These are phyloP conservation scores for Paxillus involutus DNA, from an alignment of 768 basidiomycete species.

Conservation along the genomic window DNA sequence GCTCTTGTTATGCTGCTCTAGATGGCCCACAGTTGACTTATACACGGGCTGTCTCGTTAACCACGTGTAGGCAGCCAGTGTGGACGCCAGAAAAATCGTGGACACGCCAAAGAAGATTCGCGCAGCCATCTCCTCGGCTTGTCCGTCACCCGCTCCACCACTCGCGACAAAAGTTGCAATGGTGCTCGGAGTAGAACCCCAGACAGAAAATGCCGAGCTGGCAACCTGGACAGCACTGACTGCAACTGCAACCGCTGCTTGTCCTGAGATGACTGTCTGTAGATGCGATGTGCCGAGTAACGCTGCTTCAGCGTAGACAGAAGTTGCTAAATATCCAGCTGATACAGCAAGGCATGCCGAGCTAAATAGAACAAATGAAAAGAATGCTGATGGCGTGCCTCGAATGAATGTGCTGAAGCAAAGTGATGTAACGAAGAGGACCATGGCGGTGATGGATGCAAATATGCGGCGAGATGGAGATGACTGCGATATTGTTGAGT, in stretches of 20 bases:
- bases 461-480: slow-evolving; percentile 61
- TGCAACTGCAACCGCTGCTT: slow-evolving; percentile 81
- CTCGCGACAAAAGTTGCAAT: slow-evolving; percentile 18
- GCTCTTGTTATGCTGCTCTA: slow-evolving; percentile 39
- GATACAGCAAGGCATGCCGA: slow-evolving; percentile 57
- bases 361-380: slow-evolving; percentile 62
- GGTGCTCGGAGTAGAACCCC: slow-evolving; percentile 37
- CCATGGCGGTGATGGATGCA: slow-evolving; percentile 48
- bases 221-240: slow-evolving; percentile 77
- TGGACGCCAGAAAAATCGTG: slow-evolving; percentile 58
- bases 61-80: slow-evolving; percentile 54
- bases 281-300: slow-evolving; percentile 74
- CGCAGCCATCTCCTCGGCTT: slow-evolving; percentile 67
- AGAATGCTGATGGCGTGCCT: slow-evolving; percentile 55
- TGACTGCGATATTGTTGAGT: slow-evolving; percentile 38
- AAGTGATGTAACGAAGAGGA: slow-evolving; percentile 56
- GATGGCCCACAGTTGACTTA: slow-evolving; percentile 46
- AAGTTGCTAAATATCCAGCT: slow-evolving; percentile 75
- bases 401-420: slow-evolving; percentile 65
- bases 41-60: slow-evolving; percentile 62
- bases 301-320: slow-evolving; percentile 78
- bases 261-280: slow-evolving; percentile 78
- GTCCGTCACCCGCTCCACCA: slow-evolving; percentile 29
- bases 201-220: slow-evolving; percentile 59
- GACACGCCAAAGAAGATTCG: slow-evolving; percentile 74